Evolutionary conservation across 208 protist species (phyloP).

Genomic region (Trypanosoma platydactyli): DNA sequence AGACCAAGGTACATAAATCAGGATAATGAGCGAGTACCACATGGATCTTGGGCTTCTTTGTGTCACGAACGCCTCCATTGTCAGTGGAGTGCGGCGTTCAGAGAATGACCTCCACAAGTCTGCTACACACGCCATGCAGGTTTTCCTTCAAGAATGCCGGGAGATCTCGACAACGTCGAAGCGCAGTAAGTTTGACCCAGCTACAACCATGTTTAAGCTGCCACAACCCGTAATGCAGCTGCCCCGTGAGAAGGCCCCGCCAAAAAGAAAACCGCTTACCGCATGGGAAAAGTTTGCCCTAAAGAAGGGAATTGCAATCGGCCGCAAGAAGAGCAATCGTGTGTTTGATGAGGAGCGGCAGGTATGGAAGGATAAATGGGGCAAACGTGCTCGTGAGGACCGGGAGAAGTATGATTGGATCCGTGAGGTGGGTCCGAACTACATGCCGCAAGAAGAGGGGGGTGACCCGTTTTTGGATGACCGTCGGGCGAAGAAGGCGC

Average conservation of each 20-base stretch:
- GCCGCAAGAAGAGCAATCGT: constrained; percentile 87
- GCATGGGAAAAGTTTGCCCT: constrained; percentile 93
- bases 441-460: constrained; percentile 83
- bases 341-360: constrained; percentile 90
- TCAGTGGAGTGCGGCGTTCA: constrained; percentile 78
- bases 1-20: background rate
- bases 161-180: constrained; percentile 70
- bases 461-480: constrained; percentile 93
- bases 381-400: constrained; percentile 90
- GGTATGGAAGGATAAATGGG: constrained; percentile 93
- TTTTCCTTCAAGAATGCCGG: constrained; percentile 66
- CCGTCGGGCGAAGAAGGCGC: constrained; percentile 78
- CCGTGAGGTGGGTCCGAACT: constrained; percentile 88
- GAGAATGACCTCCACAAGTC: constrained; percentile 78
- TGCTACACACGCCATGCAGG: constrained; percentile 63
- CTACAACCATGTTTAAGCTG: constrained; percentile 66
- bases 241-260: constrained; percentile 91
- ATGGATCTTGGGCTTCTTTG: constrained; percentile 79
- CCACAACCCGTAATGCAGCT: constrained; percentile 84
- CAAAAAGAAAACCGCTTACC: constrained; percentile 85
- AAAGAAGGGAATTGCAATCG: constrained; percentile 92
- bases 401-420: constrained; percentile 91
- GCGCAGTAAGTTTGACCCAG: constrained; percentile 80
- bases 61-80: constrained; percentile 73
- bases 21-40: constrained; percentile 68